Percentiles rank a stretch among this genome's conserved stretches.
phyloP scores from a whole-genome alignment of 2,329 filamentous ascomycete genomes.

The Colletotrichum sansevieriae region DNA sequence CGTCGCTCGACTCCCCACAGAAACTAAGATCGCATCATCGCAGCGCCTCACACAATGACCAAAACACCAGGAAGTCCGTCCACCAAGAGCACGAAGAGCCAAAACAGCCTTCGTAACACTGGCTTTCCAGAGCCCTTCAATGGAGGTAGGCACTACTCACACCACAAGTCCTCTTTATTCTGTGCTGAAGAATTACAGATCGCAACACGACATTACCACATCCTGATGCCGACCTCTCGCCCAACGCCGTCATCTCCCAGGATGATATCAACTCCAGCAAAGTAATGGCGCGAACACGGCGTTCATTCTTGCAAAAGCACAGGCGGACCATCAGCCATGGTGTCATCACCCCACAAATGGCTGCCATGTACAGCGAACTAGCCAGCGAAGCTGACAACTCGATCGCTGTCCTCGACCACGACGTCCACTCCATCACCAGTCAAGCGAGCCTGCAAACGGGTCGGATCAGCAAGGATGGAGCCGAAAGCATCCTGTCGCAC shows the following conservation, averaged over 20 bases:
- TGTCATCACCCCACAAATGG: conserved; percentile 54
- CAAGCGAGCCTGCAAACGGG: conserved; percentile 34
- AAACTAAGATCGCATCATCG: conserved; percentile 33
- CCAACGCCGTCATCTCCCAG: conserved; percentile 68
- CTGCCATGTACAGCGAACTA: conserved; percentile 51
- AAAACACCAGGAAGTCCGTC: conserved; percentile 36
- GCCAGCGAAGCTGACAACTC: conserved; percentile 43
- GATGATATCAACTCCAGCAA: conserved; percentile 63
- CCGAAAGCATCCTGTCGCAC: conserved; percentile 53
- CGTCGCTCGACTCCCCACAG: conserved; percentile 26
- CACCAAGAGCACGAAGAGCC: conserved; percentile 35
- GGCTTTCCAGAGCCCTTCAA: conserved; percentile 67
- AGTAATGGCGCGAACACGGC: conserved; percentile 58
- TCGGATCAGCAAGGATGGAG: conserved; percentile 51
- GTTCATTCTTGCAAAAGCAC: conserved; percentile 61
- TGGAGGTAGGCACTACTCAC: conserved; percentile 52
- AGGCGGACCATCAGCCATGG: conserved; percentile 63
- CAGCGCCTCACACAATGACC: conserved; percentile 38
- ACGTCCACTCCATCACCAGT: conserved; percentile 24
- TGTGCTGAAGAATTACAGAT: conserved; percentile 47
- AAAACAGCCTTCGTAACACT: conserved; percentile 52
- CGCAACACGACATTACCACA: conserved; percentile 73
- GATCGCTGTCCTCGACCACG: conserved; percentile 27
- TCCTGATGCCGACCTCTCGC: conserved; percentile 70
- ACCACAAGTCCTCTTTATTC: rapidly evolving